Evolutionary conservation across 192 early-diverging fungal species (phyloP).

Genomic region (Paraglomus brasilianum): DNA sequence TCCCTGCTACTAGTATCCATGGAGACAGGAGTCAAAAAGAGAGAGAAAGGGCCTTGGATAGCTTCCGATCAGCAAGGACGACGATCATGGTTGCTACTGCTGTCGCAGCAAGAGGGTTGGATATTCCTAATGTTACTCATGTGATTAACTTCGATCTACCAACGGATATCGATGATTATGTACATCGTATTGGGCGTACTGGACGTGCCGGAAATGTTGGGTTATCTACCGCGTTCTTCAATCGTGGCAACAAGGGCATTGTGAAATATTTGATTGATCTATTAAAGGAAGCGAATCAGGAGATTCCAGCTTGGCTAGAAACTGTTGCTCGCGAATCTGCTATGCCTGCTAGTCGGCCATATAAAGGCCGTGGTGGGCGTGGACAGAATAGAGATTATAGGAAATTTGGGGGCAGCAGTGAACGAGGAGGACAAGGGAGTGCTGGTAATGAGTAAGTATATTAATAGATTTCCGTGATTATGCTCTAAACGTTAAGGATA

Average conservation of each 20-base stretch:
- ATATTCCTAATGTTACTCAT: constrained; percentile 80
- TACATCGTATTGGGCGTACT: constrained; percentile 98
- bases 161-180: constrained; percentile 95
- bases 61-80: constrained; percentile 80
- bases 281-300: constrained; percentile 92
- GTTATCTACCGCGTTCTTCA: constrained; percentile 92
- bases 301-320: constrained; percentile 81
- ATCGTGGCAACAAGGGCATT: constrained; percentile 79
- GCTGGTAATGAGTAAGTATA: constrained; percentile 37
- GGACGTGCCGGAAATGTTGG: constrained; percentile 96
- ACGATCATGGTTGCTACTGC: constrained; percentile 95
- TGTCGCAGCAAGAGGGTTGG: constrained; percentile 94
- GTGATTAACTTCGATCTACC: constrained; percentile 97
- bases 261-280: constrained; percentile 84
- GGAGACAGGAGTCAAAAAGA: constrained; percentile 95
- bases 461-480: neutral
- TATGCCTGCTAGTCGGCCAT: constrained; percentile 43
- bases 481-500: neutral
- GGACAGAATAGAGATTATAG: constrained; percentile 41
- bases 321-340: constrained; percentile 62
- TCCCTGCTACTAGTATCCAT: constrained; percentile 96
- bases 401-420: constrained; percentile 41
- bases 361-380: constrained; percentile 55
- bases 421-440: constrained; percentile 41
- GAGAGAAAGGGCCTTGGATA: constrained; percentile 86